Conservation (phyloP, 805 yeast genomes). For the Diddensiella caesifluorescens region DNA sequence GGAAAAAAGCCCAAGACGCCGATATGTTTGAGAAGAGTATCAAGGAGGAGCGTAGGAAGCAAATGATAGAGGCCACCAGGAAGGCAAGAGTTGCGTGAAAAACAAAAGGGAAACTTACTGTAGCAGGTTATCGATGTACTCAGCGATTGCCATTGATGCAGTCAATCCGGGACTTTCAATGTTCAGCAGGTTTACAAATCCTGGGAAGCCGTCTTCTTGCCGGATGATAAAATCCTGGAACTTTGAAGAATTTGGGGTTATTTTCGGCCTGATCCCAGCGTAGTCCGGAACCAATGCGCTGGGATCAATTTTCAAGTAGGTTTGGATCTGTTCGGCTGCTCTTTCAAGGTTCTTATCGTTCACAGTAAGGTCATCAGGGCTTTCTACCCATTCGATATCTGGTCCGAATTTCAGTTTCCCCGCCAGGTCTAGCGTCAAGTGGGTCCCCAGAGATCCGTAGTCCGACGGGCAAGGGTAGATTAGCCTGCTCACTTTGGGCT, state of each 20-base stretch:
- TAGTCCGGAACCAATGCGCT: conserved; percentile 60
- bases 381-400: conserved; percentile 72
- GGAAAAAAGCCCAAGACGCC: conserved; percentile 24
- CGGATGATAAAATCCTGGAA: conserved; percentile 72
- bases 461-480: conserved; percentile 78
- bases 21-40: conserved; percentile 17
- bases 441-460: conserved; percentile 79
- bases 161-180: conserved; percentile 93
- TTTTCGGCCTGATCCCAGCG: conserved; percentile 80
- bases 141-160: conserved; percentile 75
- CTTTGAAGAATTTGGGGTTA: conserved; percentile 38
- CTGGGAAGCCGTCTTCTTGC: conserved; percentile 66
- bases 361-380: conserved; percentile 29
- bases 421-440: conserved; percentile 75
- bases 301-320: conserved; percentile 57
- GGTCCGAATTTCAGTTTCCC: conserved; percentile 84
- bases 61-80: conserved; percentile 20
- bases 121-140: conserved; percentile 44
- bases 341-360: conserved; percentile 40
- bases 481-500: conserved; percentile 48
- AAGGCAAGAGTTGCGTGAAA: conserved; percentile 8
- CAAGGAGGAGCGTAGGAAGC: conserved; percentile 15
- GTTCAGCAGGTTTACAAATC: conserved; percentile 74
- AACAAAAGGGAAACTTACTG: conserved; percentile 1
- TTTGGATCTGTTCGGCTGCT: conserved; percentile 54